Conservation (phyloP, 1,139 yeast genomes). For the Zygoascus sp. region DNA sequence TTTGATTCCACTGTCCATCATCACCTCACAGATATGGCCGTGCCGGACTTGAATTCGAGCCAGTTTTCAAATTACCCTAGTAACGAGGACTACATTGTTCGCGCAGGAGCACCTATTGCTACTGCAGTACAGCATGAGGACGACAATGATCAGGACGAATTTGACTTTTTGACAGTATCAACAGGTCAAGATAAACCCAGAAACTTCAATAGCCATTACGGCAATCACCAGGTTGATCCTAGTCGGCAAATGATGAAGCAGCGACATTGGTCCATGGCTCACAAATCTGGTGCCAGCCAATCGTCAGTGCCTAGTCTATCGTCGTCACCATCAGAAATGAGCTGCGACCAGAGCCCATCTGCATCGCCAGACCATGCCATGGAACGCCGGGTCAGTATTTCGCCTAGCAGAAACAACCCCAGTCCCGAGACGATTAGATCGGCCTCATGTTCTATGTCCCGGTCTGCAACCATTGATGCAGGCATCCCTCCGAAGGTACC, state of each 20-base stretch:
- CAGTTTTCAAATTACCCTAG: neutral
- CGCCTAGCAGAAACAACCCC: neutral
- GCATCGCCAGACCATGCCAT: neutral
- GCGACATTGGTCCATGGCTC: neutral
- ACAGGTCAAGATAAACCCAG: neutral
- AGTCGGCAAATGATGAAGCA: neutral
- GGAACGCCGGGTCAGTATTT: neutral
- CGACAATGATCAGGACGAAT: neutral
- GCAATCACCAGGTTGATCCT: constrained; percentile 1
- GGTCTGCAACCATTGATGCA: constrained; percentile 20
- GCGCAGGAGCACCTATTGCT: neutral
- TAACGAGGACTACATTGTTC: neutral
- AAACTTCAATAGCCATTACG: neutral
- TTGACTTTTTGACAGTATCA: neutral
- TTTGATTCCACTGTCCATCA: too few relatives aligned
- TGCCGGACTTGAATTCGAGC: neutral
- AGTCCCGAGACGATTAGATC: constrained; percentile 6
- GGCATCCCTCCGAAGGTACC: constrained; percentile 32
- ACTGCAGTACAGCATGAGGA: neutral
- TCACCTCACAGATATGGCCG: neutral
- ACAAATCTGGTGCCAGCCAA: neutral
- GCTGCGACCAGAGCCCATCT: neutral
- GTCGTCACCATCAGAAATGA: neutral
- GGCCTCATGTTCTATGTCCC: neutral
- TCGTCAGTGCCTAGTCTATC: neutral